A percentile compares a stretch with the other conserved stretches of the same genome.
Evolutionary conservation across 2,329 filamentous ascomycete genomes (phyloP).

Genomic region (Colletotrichum euphorbiae): DNA sequence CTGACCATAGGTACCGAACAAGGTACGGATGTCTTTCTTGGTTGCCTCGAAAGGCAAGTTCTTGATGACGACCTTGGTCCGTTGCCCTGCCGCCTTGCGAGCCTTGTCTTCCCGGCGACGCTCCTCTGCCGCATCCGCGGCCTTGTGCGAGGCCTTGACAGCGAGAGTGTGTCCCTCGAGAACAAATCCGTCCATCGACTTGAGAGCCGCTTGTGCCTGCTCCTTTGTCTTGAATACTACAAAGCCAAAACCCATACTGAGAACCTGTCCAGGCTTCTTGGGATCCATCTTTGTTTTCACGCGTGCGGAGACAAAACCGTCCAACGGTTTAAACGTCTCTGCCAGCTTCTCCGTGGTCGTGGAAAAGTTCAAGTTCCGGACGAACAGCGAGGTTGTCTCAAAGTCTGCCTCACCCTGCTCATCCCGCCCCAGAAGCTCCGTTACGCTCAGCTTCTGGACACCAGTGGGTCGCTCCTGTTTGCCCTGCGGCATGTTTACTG

Average conservation of each 20-base stretch:
- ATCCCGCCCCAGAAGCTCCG: constrained; percentile 74
- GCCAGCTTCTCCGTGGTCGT: constrained; percentile 83
- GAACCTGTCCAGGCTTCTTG: constrained; percentile 86
- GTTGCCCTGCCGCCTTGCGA: constrained; percentile 80
- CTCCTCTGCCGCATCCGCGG: constrained; percentile 88
- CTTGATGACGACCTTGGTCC: constrained; percentile 97
- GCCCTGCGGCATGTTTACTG: constrained; percentile 45
- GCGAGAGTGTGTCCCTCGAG: constrained; percentile 89
- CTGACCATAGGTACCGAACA: constrained; percentile 92
- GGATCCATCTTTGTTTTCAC: constrained; percentile 95
- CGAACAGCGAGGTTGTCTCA: constrained; percentile 86
- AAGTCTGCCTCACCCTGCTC: constrained; percentile 64
- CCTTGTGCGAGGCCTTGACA: constrained; percentile 89
- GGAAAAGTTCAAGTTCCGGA: constrained; percentile 93
- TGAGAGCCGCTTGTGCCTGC: constrained; percentile 82
- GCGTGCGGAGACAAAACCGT: constrained; percentile 88
- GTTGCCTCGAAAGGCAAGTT: constrained; percentile 96
- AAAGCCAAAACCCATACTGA: constrained; percentile 99
- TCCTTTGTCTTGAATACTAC: constrained; percentile 84
- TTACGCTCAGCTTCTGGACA: constrained; percentile 73
- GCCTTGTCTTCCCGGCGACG: constrained; percentile 83
- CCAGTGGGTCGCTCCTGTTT: constrained; percentile 53
- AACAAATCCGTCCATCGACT: constrained; percentile 87
- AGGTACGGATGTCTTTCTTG: constrained; percentile 88
- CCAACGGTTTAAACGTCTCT: constrained; percentile 82